Conservation (phyloP, 2,329 filamentous ascomycete species). For the Mollisia scopiformis region DNA sequence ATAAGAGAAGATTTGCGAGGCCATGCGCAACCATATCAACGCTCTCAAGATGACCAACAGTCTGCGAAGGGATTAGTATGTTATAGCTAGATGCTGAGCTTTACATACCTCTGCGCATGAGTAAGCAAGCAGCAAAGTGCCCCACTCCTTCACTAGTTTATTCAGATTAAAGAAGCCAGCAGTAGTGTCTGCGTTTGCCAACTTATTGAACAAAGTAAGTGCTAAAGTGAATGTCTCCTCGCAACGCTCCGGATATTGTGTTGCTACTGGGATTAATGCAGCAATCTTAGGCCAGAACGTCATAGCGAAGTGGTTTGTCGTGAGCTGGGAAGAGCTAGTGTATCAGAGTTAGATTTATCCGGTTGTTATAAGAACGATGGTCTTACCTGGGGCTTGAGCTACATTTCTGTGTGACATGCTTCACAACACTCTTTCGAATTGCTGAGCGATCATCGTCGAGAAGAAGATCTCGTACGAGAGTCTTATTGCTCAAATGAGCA, state of each 20-base stretch:
- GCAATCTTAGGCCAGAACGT: conserved; percentile 50
- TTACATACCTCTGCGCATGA: conserved; percentile 43
- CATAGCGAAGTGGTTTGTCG: conserved; percentile 43
- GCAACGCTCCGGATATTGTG: conserved; percentile 28
- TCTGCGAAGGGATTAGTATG: conserved; percentile 22
- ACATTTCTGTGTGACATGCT: conserved; percentile 36
- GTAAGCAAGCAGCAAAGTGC: conserved; percentile 42
- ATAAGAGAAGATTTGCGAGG: conserved; percentile 40
- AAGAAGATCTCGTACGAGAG: conserved; percentile 45
- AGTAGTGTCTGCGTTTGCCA: conserved; percentile 38
- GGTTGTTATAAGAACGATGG: too few relatives aligned
- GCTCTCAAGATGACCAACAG: conserved; percentile 34
- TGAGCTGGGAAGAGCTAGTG: conserved; percentile 33
- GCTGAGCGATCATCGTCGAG: conserved; percentile 44
- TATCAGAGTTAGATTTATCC: too few relatives aligned
- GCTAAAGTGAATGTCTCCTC: conserved; percentile 43
- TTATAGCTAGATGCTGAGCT: background rate
- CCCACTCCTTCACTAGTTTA: conserved; percentile 35
- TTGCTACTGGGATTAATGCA: conserved; percentile 30
- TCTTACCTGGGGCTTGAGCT: conserved; percentile 32
- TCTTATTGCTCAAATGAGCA: conserved; percentile 38
- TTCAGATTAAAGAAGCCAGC: conserved; percentile 27
- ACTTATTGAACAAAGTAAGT: conserved; percentile 43
- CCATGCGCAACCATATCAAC: conserved; percentile 39
- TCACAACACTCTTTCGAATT: conserved; percentile 35